Evolutionary conservation across 768 basidiomycete genomes (phyloP).

Genomic region (Boletus vermiculosoides): DNA sequence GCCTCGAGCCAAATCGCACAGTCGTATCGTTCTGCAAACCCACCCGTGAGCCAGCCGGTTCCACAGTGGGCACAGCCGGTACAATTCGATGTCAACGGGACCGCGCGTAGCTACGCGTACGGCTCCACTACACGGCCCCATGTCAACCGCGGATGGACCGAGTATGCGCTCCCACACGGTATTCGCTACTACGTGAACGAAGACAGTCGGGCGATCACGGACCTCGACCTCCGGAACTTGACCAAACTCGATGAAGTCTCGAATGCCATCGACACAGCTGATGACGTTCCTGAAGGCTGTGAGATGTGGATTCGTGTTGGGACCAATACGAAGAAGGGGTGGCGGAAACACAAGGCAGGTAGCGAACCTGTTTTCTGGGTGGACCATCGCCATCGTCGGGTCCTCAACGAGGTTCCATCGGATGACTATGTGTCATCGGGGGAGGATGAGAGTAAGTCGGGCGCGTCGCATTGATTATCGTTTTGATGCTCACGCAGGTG

Average conservation of each 20-base stretch:
- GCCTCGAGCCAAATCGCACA: conserved; percentile 25
- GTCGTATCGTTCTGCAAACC: conserved; percentile 22
- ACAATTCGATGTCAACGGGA: conserved; percentile 29
- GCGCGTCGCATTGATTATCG: neutral
- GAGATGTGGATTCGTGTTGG: conserved; percentile 64
- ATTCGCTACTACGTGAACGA: conserved; percentile 69
- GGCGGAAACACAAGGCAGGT: conserved; percentile 32
- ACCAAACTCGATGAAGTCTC: conserved; percentile 43
- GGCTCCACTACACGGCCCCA: conserved; percentile 27
- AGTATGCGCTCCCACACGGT: conserved; percentile 73
- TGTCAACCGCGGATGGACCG: conserved; percentile 62
- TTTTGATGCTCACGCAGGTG: neutral
- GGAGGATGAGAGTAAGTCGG: conserved; percentile 43
- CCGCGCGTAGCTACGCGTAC: conserved; percentile 29
- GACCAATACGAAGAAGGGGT: conserved; percentile 27
- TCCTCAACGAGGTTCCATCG: conserved; percentile 46
- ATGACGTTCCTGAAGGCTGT: conserved; percentile 41
- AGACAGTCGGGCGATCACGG: conserved; percentile 61
- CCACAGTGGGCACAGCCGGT: conserved; percentile 29
- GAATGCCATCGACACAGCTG: conserved; percentile 33
- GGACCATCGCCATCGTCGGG: conserved; percentile 57
- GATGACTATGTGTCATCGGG: conserved; percentile 23
- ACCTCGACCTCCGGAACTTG: conserved; percentile 60
- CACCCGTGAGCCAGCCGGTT: conserved; percentile 26
- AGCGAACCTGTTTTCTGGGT: conserved; percentile 54